Base-by-base conservation (phyloP, 1,284 basidiomycete species). In the Pseudozyma sp. region DNA sequence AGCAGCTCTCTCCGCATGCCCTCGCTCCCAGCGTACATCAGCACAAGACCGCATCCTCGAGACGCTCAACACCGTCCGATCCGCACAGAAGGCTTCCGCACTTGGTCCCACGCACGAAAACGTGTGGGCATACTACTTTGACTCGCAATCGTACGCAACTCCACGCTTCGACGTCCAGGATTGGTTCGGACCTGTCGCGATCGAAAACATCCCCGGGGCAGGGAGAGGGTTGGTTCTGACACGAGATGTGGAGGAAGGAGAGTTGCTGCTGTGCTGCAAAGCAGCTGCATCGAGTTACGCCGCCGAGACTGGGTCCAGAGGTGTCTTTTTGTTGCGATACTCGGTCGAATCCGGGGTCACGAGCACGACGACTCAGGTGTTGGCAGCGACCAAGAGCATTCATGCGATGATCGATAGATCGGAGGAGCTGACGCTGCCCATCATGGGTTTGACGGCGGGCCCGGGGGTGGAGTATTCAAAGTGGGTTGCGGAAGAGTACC, bases 401-500 rank as follows among this genome's bases (percentile, higher is more conserved):
- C 80, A 82, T 46, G 69, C 73, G 6, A 74, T 84, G 30, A 55
- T 81, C 11, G 79, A 82, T 55, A 67, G 80, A 24, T 79, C 80
- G 4, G 35, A 33, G 4, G 74, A 81, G 40, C 48, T 81, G 2
- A 72, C 78, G 2, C 54, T 72, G 53, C 70, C 77, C 4, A 68
- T 84, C 43, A 65, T 84, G 53, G 82, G 82, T 8, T 59, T 84
- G 16, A 84, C 82, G 1, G 82, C 81, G 7, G 82, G 82, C 4
- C 81, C 81, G 0, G 62, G 63, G 3, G 63, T 77, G 8, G 55
- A 63, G 14, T 54, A 77, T 46, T 79, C 78, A 2, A 29, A 29
- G 31, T 80, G 60, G 52, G 81, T 78, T 16, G 35, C 34, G 9
- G 47, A 72, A 47, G 33, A 56, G 10, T 84, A 82, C 42, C 82